Conservation (phyloP, 192 early-diverging fungal species). For the Linnemannia zychae region DNA sequence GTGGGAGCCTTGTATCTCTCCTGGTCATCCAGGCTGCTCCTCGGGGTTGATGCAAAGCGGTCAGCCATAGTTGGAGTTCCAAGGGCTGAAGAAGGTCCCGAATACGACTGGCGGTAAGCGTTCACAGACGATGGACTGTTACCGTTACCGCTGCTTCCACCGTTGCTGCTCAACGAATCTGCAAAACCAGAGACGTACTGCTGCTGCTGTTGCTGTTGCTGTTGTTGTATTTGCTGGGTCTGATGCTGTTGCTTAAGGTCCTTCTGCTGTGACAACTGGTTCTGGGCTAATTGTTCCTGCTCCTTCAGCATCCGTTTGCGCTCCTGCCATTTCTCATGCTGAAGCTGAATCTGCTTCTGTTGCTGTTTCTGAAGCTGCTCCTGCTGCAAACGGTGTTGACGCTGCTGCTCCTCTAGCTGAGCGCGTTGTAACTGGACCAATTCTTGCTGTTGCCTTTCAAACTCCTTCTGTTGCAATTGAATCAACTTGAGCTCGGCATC, state of each 20-base stretch:
- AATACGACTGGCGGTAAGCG: neutral
- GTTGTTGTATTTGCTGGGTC: conserved; percentile 23
- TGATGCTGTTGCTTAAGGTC: conserved; percentile 40
- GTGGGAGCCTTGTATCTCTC: conserved; percentile 1
- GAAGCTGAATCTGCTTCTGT: conserved; percentile 45
- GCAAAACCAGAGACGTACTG: neutral
- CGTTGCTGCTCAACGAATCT: neutral
- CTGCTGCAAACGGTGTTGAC: conserved; percentile 37
- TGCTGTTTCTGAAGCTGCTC: conserved; percentile 41
- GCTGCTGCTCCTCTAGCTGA: conserved; percentile 50
- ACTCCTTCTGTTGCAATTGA: conserved; percentile 47
- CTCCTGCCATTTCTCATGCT: conserved; percentile 56
- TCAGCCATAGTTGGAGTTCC: neutral
- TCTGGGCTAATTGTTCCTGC: conserved; percentile 29
- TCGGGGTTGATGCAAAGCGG: neutral
- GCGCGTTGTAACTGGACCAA: conserved; percentile 17
- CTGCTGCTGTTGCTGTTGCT: conserved; percentile 35
- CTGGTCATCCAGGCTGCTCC: conserved; percentile 21
- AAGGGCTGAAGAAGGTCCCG: neutral
- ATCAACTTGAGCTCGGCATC: conserved; percentile 50
- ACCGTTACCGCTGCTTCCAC: neutral
- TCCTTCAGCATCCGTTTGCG: conserved; percentile 49
- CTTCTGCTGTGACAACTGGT: conserved; percentile 26
- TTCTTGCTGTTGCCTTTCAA: conserved; percentile 47
- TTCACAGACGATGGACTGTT: neutral